phyloP scores from a whole-genome alignment of 495 filamentous ascomycete species.

The Aspergillus kassunensis region DNA sequence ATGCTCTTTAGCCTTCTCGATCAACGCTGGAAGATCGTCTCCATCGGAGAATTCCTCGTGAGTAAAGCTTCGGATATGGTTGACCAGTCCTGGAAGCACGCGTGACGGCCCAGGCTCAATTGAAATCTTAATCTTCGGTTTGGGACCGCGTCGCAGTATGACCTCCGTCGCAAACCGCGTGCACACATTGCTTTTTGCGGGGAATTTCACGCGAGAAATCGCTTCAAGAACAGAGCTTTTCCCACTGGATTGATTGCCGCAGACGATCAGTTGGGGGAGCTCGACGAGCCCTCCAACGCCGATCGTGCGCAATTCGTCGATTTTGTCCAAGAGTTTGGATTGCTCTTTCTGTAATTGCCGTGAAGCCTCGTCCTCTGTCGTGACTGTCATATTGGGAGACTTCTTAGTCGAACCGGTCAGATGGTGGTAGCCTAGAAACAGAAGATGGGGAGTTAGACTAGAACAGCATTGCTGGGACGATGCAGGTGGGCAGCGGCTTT shows the following conservation, averaged over 20 bases:
- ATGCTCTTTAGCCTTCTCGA: conserved; percentile 44
- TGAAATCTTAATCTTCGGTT: conserved; percentile 32
- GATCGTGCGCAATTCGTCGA: conserved; percentile 52
- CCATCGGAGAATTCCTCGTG: conserved; percentile 17
- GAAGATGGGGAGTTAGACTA: too few species aligned
- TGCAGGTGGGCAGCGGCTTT: too few species aligned
- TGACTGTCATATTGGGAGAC: too few species aligned
- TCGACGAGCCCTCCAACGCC: conserved; percentile 54
- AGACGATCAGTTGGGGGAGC: conserved; percentile 72
- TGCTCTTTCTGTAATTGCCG: conserved; percentile 24
- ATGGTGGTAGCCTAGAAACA: too few species aligned
- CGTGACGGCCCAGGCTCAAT: conserved; percentile 38
- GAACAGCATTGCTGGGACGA: too few species aligned
- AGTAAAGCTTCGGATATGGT: conserved; percentile 12
- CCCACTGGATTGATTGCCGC: conserved; percentile 66
- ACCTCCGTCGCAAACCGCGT: conserved; percentile 69
- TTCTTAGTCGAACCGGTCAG: too few species aligned
- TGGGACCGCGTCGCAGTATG: conserved; percentile 36
- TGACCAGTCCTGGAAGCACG: conserved; percentile 6
- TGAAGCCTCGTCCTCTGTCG: conserved; percentile 11
- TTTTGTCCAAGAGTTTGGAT: conserved; percentile 46
- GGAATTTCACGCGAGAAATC: conserved; percentile 68
- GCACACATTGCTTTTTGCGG: conserved; percentile 59
- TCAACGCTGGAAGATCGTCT: conserved; percentile 33
- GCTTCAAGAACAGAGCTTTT: conserved; percentile 75